Percentiles rank a stretch among this genome's conserved stretches.
Evolutionary conservation across 768 basidiomycete genomes (phyloP).

Genomic region (Scleroderma citrinum): DNA sequence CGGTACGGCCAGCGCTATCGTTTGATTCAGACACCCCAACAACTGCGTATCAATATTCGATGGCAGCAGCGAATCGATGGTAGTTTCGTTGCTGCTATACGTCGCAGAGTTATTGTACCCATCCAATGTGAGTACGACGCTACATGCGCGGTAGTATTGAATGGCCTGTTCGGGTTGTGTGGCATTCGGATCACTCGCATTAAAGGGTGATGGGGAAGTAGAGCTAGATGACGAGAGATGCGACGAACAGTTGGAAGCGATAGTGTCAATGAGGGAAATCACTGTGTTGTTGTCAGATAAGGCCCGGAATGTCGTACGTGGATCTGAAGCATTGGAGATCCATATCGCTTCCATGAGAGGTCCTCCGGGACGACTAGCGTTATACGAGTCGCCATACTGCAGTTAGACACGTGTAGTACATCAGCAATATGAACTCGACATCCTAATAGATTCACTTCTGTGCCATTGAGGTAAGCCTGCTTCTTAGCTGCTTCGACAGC

Average conservation of each 20-base stretch:
- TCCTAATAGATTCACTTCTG: constrained; percentile 35
- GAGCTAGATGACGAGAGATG: constrained; percentile 28
- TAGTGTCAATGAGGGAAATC: constrained; percentile 35
- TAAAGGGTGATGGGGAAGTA: constrained; percentile 29
- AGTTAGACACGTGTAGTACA: background rate
- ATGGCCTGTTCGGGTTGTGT: constrained; percentile 48
- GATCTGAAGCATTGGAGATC: constrained; percentile 29
- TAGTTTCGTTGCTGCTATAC: constrained; percentile 33
- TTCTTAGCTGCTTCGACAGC: constrained; percentile 21
- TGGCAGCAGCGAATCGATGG: constrained; percentile 46
- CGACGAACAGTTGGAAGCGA: constrained; percentile 39
- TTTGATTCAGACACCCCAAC: constrained; percentile 54
- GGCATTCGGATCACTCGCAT: constrained; percentile 17
- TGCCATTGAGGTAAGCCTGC: constrained; percentile 30
- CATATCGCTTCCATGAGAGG: constrained; percentile 34
- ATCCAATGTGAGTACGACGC: constrained; percentile 53
- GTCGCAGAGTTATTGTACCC: constrained; percentile 61
- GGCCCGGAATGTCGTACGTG: constrained; percentile 36
- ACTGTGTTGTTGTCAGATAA: constrained; percentile 46
- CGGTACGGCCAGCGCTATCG: constrained; percentile 54
- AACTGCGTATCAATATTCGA: constrained; percentile 43
- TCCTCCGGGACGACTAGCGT: constrained; percentile 47
- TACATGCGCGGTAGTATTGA: constrained; percentile 66
- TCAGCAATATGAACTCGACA: too few relatives aligned
- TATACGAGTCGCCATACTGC: constrained; percentile 42